phyloP scores from a whole-genome alignment of 768 basidiomycete genomes.

The Dentipellis fragilis region DNA sequence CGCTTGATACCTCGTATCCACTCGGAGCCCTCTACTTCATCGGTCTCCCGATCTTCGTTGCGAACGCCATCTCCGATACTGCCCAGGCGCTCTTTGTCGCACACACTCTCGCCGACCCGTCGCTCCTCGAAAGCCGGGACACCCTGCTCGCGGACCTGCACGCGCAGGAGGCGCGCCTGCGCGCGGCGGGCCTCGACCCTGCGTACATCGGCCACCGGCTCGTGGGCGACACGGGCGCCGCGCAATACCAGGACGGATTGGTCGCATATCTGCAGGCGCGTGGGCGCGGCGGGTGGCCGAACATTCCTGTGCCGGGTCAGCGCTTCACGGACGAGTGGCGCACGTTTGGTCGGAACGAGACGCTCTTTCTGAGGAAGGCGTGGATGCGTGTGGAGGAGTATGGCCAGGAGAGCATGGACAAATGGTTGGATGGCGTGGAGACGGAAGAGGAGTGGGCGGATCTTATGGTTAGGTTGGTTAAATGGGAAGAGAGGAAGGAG shows the following conservation, averaged over 20 bases:
- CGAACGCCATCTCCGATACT: constrained; percentile 37
- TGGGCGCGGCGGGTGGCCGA: constrained; percentile 9
- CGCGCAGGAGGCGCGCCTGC: constrained; percentile 28
- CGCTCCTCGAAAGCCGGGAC: constrained; percentile 30
- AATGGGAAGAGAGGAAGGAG: constrained; percentile 48
- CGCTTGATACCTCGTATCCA: constrained; percentile 35
- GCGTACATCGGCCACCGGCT: constrained; percentile 39
- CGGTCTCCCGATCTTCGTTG: constrained; percentile 37
- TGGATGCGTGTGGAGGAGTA: constrained; percentile 38
- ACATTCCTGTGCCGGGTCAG: constrained; percentile 29
- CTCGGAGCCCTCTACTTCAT: constrained; percentile 44
- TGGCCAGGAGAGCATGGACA: constrained; percentile 21
- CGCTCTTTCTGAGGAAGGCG: constrained; percentile 25
- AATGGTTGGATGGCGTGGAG: constrained; percentile 39
- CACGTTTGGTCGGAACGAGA: constrained; percentile 23
- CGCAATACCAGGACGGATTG: constrained; percentile 25
- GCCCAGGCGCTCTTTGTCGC: constrained; percentile 41
- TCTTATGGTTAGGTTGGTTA: constrained; percentile 35
- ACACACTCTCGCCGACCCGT: constrained; percentile 32
- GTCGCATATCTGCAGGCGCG: constrained; percentile 19
- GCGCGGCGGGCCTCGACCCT: constrained; percentile 37
- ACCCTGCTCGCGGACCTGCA: constrained; percentile 28
- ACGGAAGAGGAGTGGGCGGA: constrained; percentile 43
- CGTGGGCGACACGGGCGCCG: constrained; percentile 18
- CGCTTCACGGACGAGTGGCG: constrained; percentile 44